Evolutionary conservation across 768 basidiomycete genomes (phyloP), one percentile per base, ranked within the genome.

Genomic region (Pisolithus marmoratus): DNA sequence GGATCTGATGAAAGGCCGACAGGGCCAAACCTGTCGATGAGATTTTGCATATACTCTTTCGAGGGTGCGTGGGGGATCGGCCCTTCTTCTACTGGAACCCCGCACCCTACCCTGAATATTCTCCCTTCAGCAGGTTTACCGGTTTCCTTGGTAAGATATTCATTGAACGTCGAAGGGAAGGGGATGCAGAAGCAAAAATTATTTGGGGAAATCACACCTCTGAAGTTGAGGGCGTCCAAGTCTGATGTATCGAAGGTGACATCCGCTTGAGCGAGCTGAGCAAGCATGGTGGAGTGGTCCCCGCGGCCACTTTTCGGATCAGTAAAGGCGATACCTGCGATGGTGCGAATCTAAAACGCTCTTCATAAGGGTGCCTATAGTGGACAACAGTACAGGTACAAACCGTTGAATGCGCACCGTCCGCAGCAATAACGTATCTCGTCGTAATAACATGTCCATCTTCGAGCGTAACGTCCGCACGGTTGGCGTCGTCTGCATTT

Each of bases 361-460:
- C 12, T 8, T 19, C 17, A 31, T 26, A 48, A 50, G 22, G 14
- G 45, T 34, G 37, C n/a, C n/a, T n/a, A 8, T 26, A n/a, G 24
- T 46, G 8, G 34, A 31, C 26, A 49, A 26, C 34, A 34, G 5
- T 14, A 34, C 34, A 22, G 6, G 46, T 54, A 59, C 70, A 46
- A 57, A 79, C 80, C 31, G 60, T 56, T 1, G 79, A 81, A 51
- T 60, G 70, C 3, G 76, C 64, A 4, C 80, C 79, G 57, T 82
- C 80, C 5, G 79, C 78, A 22, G 75, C 79, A 29, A 81, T 57
- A 5, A 80, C 72, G 58, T 78, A 79, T 31, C 69, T 70, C 14
- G 79, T 61, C 3, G 61, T 69, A 36, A 81, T 69, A 12, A 64
- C 58, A 34, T 69, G 69, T 4, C 79, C 79, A 42, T 71, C 68